phyloP scores from a whole-genome alignment of 768 basidiomycete genomes.

The Nidularia pulvinata region DNA sequence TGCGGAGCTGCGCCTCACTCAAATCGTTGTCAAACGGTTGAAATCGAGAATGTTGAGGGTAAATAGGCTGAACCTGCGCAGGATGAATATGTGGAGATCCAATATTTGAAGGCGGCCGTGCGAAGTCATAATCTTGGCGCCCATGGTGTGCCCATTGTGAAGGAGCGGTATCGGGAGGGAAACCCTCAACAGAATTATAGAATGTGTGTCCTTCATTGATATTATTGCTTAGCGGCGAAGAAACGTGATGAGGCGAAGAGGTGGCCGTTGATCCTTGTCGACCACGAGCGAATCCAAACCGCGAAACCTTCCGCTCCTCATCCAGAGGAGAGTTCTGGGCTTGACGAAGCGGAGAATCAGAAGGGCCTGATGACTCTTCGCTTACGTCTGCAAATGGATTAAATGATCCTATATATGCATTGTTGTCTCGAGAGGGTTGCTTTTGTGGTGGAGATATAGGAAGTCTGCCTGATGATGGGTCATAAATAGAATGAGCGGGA shows the following conservation, averaged over 20 bases:
- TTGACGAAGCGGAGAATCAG: conserved; percentile 6
- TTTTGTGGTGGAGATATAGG: conserved; percentile 36
- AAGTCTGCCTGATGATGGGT: conserved; percentile 40
- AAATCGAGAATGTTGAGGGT: conserved; percentile 42
- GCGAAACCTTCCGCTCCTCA: conserved; percentile 74
- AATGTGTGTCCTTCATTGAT: conserved; percentile 49
- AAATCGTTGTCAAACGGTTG: conserved; percentile 56
- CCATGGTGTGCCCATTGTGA: conserved; percentile 41
- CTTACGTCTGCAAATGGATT: conserved; percentile 73
- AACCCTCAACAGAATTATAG: conserved; percentile 32
- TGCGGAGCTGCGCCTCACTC: conserved; percentile 77
- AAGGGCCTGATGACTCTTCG: conserved; percentile 39
- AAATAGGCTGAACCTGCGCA: conserved; percentile 35
- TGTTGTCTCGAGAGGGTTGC: conserved; percentile 41
- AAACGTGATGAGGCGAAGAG: conserved; percentile 56
- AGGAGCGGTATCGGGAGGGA: conserved; percentile 13
- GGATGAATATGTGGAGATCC: conserved; percentile 50
- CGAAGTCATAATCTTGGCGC: conserved; percentile 41
- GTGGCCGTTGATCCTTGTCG: conserved; percentile 57
- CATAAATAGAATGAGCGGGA: conserved; percentile 53
- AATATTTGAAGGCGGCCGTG: conserved; percentile 24
- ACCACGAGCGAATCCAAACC: conserved; percentile 81
- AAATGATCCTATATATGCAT: conserved; percentile 69
- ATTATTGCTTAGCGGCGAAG: conserved; percentile 50
- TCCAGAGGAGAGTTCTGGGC: conserved; percentile 28